Conservation (phyloP, 148 eudicot species). For the Silene conica region DNA sequence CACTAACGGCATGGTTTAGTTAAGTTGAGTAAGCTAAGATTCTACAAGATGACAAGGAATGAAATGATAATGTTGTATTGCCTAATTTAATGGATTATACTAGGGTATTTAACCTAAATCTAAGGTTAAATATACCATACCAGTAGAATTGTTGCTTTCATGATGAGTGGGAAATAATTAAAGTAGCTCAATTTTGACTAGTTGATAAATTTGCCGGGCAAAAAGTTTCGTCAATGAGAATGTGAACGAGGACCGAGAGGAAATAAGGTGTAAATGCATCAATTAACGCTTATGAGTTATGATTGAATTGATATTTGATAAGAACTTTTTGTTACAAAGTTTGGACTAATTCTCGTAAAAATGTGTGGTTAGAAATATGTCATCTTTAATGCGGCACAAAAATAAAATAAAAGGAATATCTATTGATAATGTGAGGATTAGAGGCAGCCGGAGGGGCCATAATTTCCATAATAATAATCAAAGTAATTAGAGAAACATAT, state of each 20-base stretch:
- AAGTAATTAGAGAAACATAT: background rate
- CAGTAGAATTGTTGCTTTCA: constrained; percentile 3
- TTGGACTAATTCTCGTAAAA: constrained; percentile 13
- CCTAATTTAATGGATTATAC: no score
- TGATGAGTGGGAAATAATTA: background rate
- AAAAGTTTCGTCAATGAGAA: background rate
- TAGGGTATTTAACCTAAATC: background rate
- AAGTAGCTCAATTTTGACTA: constrained; percentile 9
- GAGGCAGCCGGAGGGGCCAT: constrained; percentile 25
- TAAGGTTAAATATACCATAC: background rate
- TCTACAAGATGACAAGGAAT: no score
- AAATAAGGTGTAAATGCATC: constrained; percentile 10
- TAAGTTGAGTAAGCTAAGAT: no score
- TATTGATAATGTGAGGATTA: background rate
- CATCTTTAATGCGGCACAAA: constrained; percentile 19
- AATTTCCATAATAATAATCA: constrained; percentile 18
- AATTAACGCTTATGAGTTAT: background rate
- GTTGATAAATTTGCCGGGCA: background rate
- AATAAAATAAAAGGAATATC: no score
- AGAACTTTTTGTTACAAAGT: constrained; percentile 14
- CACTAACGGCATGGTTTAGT: no score
- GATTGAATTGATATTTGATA: background rate
- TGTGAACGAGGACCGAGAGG: background rate
- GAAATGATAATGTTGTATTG: no score
- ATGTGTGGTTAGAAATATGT: constrained; percentile 23